These are phyloP conservation scores for Umbelopsis sp. DNA, from an alignment of 371 early-diverging fungal species.

Conservation along the genomic window DNA sequence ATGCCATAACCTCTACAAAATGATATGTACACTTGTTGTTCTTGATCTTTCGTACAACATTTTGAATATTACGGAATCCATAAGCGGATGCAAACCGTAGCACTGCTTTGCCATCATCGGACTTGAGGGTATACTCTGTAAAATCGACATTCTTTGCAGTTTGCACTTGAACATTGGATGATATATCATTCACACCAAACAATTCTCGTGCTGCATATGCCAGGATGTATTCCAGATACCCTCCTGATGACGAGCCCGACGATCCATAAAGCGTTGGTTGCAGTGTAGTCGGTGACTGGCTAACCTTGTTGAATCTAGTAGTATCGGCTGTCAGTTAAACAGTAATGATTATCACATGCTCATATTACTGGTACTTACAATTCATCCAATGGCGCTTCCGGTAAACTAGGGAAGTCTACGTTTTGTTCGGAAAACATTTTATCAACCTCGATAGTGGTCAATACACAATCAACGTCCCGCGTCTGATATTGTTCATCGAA, in stretches of 20 bases:
- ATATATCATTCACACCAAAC: constrained; percentile 63
- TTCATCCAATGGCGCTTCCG: constrained; percentile 57
- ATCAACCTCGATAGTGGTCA: constrained; percentile 87
- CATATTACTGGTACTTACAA: constrained; percentile 31
- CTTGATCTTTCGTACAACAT: constrained; percentile 87
- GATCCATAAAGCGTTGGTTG: constrained; percentile 57
- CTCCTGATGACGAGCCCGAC: constrained; percentile 88
- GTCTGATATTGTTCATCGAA: constrained; percentile 76
- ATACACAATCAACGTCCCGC: constrained; percentile 94
- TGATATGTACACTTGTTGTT: constrained; percentile 72
- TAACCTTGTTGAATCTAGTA: constrained; percentile 47
- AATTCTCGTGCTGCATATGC: constrained; percentile 79
- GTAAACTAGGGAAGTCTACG: constrained; percentile 45
- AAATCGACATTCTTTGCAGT: constrained; percentile 85
- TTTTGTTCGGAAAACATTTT: constrained; percentile 76
- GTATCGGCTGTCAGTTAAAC: background rate
- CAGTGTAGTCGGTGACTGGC: constrained; percentile 42
- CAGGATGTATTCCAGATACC: constrained; percentile 87
- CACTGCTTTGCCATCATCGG: constrained; percentile 51
- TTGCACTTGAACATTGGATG: constrained; percentile 56
- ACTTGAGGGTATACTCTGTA: constrained; percentile 66
- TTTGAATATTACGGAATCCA: constrained; percentile 97
- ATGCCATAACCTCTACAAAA: constrained; percentile 97
- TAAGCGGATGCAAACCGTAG: constrained; percentile 86
- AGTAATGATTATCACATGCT: background rate